phyloP scores from a whole-genome alignment of 495 filamentous ascomycete genomes.

The Hypoxylon intermedium region DNA sequence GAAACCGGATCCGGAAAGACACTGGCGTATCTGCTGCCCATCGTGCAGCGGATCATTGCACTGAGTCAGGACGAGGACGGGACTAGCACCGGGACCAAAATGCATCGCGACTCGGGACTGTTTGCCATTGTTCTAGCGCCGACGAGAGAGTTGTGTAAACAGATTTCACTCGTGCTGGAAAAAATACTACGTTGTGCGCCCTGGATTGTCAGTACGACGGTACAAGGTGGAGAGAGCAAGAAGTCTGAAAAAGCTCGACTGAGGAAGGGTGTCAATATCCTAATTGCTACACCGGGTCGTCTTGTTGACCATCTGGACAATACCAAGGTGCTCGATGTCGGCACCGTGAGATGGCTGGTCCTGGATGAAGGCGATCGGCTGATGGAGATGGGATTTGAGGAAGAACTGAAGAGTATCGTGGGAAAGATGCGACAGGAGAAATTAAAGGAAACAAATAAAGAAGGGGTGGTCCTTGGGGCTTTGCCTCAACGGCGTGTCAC shows the following conservation, averaged over 20 bases:
- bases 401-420: slow-evolving; percentile 81
- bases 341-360: slow-evolving; percentile 89
- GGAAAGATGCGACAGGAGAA: slow-evolving; percentile 69
- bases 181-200: slow-evolving; percentile 79
- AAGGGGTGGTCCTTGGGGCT: slow-evolving; percentile 54
- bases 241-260: slow-evolving; percentile 94
- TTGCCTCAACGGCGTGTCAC: slow-evolving; percentile 82
- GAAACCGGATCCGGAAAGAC: slow-evolving; percentile 98
- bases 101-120: slow-evolving; percentile 83
- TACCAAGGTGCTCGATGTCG: slow-evolving; percentile 85
- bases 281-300: slow-evolving; percentile 92
- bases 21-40: slow-evolving; percentile 87
- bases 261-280: slow-evolving; percentile 90
- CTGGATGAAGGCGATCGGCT: slow-evolving; percentile 94
- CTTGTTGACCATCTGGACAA: slow-evolving; percentile 90
- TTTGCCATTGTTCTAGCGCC: slow-evolving; percentile 93
- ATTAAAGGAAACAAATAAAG: slow-evolving; percentile 45
- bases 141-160: slow-evolving; percentile 90
- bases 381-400: slow-evolving; percentile 97
- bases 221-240: slow-evolving; percentile 96
- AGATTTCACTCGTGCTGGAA: slow-evolving; percentile 85
- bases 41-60: slow-evolving; percentile 84
- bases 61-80: slow-evolving; percentile 65
- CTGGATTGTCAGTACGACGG: slow-evolving; percentile 90
- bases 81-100: slow-evolving; percentile 50